Evolutionary conservation across 176 grass and related monocot species (phyloP), one percentile per base, ranked within the genome.

Genomic region (Saccharum spontaneum): DNA sequence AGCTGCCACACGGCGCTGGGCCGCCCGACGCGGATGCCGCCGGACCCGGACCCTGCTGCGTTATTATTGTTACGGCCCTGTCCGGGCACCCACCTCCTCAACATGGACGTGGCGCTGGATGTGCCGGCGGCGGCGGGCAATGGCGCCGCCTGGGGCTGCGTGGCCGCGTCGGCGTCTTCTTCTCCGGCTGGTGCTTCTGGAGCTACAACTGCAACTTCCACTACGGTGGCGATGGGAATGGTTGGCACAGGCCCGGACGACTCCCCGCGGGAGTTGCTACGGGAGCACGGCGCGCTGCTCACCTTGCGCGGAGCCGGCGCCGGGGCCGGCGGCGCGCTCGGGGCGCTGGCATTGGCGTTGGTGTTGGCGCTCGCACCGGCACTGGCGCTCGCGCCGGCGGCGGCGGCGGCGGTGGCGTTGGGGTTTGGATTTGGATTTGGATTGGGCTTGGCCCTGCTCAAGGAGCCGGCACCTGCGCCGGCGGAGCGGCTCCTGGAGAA

Each of bases 401-500:
- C 61, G 13, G 34, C 8, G 15, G 12, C 15, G 50, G 1, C 31
- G 4, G 4, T 8, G 10, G 52, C 6, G 22, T 2, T 41, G 30
- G 22, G 26, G 9, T 4, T 24, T 13, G 23, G 24, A 14, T 24
- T 76, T 6, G 79, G 3, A 3, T 28, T 66, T 0, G 67, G 57
- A 67, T 10, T 74, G 0, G 84, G 60, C 84, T 90, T 90, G 73
- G 60, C 75, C 67, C 38, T 78, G 84, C n/a, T 72, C 28, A 87
- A 61, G 57, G 38, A 18, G 55, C 69, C 8, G 66, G 1, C 1
- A 9, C 45, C 26, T 9, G 41, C 61, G 8, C 96, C 96, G 8
- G 97, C 97, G 13, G 97, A 99, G 37, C 97, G 93, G 88, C 97
- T 99, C 75, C 97, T 38, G 43, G 97, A 94, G 73, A 99, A 99